Percentiles rank a stretch among this genome's conserved stretches.
Conservation (phyloP, 371 early-diverging fungal genomes). For the Entomophthora muscae region DNA sequence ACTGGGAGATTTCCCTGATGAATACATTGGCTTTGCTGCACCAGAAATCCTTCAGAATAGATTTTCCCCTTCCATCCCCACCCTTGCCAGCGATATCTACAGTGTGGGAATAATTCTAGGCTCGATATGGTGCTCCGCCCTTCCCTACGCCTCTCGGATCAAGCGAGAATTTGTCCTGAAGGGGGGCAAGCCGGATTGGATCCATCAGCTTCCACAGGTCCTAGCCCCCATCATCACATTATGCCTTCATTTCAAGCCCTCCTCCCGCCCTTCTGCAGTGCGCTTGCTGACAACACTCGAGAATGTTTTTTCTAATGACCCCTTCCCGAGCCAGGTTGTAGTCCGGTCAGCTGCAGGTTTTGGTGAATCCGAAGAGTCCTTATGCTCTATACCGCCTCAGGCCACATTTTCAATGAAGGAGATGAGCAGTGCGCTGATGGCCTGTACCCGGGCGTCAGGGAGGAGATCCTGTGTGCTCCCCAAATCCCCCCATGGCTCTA, state of each 20-base stretch:
- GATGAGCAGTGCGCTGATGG: too few relatives aligned
- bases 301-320: not conserved
- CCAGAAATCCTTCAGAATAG: constrained; percentile 2
- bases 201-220: not conserved
- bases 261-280: not conserved
- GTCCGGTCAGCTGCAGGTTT: not conserved
- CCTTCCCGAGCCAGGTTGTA: not conserved
- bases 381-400: too few relatives aligned
- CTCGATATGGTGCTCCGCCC: not conserved
- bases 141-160: not conserved
- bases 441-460: too few relatives aligned
- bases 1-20: not conserved
- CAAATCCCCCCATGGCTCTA: too few relatives aligned
- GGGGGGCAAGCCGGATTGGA: constrained; percentile 4
- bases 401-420: too few relatives aligned
- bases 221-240: not conserved
- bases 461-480: too few relatives aligned
- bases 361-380: not conserved
- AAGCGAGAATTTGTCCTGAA: not conserved
- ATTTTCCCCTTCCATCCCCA: not conserved
- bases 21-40: constrained; percentile 1
- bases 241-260: not conserved
- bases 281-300: not conserved
- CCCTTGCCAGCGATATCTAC: not conserved
- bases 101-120: constrained; percentile 2